Conservation (phyloP, 2,329 filamentous ascomycete species). For the Ramichloridium luteum region DNA sequence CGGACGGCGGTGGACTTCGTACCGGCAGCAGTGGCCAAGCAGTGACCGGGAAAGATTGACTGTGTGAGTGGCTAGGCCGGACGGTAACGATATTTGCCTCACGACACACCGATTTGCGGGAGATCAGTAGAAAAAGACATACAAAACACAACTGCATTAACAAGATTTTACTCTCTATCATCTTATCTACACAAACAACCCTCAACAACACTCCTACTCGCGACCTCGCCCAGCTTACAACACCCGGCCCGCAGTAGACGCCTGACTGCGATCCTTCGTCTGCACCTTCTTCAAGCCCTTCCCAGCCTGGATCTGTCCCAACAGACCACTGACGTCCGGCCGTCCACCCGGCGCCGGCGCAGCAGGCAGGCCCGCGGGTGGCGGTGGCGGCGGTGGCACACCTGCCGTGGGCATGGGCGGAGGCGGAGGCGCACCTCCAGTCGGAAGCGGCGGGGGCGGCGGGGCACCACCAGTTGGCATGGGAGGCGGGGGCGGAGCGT, state of each 20-base stretch:
- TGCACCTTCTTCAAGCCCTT: constrained; percentile 71
- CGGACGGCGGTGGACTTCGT: constrained; percentile 23
- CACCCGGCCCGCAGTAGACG: constrained; percentile 65
- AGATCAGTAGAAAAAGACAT: no score
- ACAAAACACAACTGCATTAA: no score
- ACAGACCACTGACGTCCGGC: constrained; percentile 44
- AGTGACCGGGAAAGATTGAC: no score
- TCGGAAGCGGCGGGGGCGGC: constrained; percentile 33
- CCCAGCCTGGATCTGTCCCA: constrained; percentile 75
- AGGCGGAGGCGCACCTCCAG: constrained; percentile 34
- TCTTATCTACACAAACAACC: no score
- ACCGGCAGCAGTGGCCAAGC: no score
- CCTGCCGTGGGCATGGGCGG: constrained; percentile 21
- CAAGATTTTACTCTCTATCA: no score
- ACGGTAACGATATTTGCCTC: no score
- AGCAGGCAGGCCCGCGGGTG: constrained; percentile 31
- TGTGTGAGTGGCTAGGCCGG: no score
- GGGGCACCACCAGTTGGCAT: constrained; percentile 33
- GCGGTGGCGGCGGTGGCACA: constrained; percentile 41
- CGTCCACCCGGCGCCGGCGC: constrained; percentile 33
- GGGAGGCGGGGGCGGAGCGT: constrained; percentile 37
- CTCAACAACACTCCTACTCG: no score
- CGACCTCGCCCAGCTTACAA: constrained; percentile 16
- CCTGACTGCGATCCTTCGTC: constrained; percentile 73
- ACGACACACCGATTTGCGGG: no score